Evolutionary conservation across 495 filamentous ascomycete species (phyloP).

Genomic region (Penicillium bovifimosum): DNA sequence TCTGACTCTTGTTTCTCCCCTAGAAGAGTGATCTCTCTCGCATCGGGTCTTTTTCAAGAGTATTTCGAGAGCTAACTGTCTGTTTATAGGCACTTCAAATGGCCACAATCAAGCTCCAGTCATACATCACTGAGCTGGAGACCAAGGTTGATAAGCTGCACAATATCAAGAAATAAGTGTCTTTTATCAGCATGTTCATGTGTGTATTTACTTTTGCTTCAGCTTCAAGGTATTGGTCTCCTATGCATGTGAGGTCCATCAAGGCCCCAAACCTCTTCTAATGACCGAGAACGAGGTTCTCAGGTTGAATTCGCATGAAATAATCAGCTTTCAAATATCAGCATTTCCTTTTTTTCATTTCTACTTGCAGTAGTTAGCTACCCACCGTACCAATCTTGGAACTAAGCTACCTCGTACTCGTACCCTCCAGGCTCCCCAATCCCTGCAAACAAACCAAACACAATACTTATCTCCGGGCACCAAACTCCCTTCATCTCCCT

Average conservation of each 20-base stretch:
- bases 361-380: no score
- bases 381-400: background rate
- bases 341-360: background rate
- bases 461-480: conserved; percentile 1
- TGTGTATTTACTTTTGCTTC: conserved; percentile 1
- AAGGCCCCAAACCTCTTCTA: background rate
- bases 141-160: conserved; percentile 68
- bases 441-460: conserved; percentile 32
- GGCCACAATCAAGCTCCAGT: conserved; percentile 78
- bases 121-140: conserved; percentile 76
- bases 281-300: background rate
- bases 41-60: no score
- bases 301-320: background rate
- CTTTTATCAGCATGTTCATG: background rate
- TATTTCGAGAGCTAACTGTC: background rate
- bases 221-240: conserved; percentile 8
- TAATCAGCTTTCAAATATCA: background rate
- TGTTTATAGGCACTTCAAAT: conserved; percentile 70
- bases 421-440: background rate
- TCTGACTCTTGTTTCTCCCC: background rate
- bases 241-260: conserved; percentile 2
- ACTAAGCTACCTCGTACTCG: background rate
- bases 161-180: conserved; percentile 52
- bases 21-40: no score
- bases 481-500: conserved; percentile 1